Base-by-base conservation (phyloP, 148 eudicot genomes). In the Silene uniflora region DNA sequence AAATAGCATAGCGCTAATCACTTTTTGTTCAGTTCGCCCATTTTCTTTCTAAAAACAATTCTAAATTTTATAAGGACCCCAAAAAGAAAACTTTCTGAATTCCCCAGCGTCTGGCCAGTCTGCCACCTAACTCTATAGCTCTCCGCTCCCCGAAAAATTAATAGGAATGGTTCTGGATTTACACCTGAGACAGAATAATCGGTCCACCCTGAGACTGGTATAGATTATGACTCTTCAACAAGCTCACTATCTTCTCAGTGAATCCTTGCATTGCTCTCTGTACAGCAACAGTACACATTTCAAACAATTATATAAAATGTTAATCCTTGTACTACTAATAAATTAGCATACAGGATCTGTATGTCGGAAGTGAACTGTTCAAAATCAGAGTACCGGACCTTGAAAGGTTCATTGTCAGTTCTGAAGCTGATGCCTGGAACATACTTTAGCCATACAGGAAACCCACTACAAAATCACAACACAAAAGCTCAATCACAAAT, bases 371-470 rank as follows among this genome's bases (percentile, higher is more conserved):
- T 32, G 14, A 73, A 59, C n/a, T 27, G 62, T 73, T 14, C 18
- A n/a, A 55, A 68, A 21, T 79, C 39, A 64, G 47, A 77, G 22
- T 16, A 71, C 27, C 59, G 76, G 71, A 92, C 95, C 97, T 92
- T 92, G 82, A 92, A 92, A 73, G 97, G 97, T 78, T 87, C 92
- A 87, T 92, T 92, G 73, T 92, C 93, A 72, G 91, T 87, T 75
- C 97, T 87, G 84, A 92, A 92, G 79, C 97, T 92, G 81, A 92
- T 92, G 70, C 95, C 97, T 62, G 97, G 97, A 67, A 90, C 95
- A 86, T 86, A 92, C 88, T 92, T 92, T 71, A 92, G 82, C 97
- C 97, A 92, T 73, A 92, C 97, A 81, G 97, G 97, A 86, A 92
- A 92, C 62, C 97, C 97, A 77, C 97, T 92, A 88, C 78, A 82